Base-by-base conservation (phyloP, 169 alveolate genomes). In the Theileria annulata region DNA sequence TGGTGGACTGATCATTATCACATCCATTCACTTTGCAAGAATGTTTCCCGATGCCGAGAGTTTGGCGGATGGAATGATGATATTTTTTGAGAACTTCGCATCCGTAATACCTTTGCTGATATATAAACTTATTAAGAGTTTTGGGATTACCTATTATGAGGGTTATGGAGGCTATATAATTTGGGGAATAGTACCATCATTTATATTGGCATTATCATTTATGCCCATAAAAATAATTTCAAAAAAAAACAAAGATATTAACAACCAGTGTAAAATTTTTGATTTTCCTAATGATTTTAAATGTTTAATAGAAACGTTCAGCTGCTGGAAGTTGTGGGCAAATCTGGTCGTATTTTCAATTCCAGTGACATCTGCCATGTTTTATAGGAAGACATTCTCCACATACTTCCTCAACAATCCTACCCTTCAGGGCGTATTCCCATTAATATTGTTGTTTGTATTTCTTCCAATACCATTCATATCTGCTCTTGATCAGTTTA, bases 11-110 rank as follows among this genome's bases (percentile, higher is more conserved):
- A 83, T 78, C 9, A 33, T 74, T 56, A 75, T 69, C 2, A 74
- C 79, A n/a, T 25, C 80, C 28, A 60, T 73, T 71, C 88, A 81
- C 78, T 81, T 71, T 59, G 68, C 82, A 15, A 77, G 88, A 54
- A 66, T 81, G 88, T 81, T 75, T 25, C 69, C 85, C 17, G 54
- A 70, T 42, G 79, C 81, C 19, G 64, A 62, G 59, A 75, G 72
- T 49, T 42, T 81, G 75, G 88, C 85, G 3, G 77, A 64, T 15
- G 71, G 85, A 49, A 58, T 75, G 60, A 81, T 81, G 48, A 75
- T 77, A n/a, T 48, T 72, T 47, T 77, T 78, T 30, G 88, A 81
- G 23, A 81, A 81, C 80, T 13, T 81, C 58, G 66, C 82, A 58
- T 71, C 74, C 85, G 71, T 51, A 30, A 75, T 75, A 10, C 88